These are phyloP conservation scores for Fraxinus nigra DNA, from an alignment of 305 asterid species.

Conservation along the genomic window DNA sequence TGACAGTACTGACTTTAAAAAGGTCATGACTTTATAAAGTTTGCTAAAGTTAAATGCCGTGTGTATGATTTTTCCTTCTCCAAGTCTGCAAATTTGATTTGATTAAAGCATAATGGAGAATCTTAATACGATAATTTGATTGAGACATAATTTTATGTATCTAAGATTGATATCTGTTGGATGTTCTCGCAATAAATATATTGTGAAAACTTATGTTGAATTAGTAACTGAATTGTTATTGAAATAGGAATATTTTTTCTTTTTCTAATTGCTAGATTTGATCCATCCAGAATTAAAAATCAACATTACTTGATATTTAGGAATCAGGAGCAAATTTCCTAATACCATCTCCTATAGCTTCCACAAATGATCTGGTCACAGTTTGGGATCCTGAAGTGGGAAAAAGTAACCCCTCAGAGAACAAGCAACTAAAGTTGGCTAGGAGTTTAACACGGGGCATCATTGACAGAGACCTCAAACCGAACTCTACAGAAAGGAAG, in stretches of 20 bases:
- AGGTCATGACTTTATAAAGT: neutral
- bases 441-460: conserved; percentile 98
- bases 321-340: conserved; percentile 95
- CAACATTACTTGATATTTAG: conserved; percentile 38
- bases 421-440: conserved; percentile 94
- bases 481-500: conserved; percentile 86
- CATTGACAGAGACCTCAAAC: conserved; percentile 94
- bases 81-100: neutral
- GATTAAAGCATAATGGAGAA: neutral
- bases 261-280: conserved; percentile 4
- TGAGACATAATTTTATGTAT: neutral
- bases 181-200: neutral
- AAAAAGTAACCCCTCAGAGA: conserved; percentile 92
- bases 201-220: neutral
- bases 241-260: neutral
- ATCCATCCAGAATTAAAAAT: conserved; percentile 10
- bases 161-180: neutral
- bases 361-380: conserved; percentile 87
- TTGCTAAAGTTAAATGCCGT: neutral
- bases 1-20: neutral
- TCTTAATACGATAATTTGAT: neutral
- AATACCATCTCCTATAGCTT: conserved; percentile 86
- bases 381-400: conserved; percentile 98
- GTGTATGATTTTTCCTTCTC: neutral
- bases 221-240: neutral